Evolutionary conservation across 2,329 filamentous ascomycete genomes (phyloP), one percentile per base, ranked within the genome.

Genomic region (Madurella fahalii): DNA sequence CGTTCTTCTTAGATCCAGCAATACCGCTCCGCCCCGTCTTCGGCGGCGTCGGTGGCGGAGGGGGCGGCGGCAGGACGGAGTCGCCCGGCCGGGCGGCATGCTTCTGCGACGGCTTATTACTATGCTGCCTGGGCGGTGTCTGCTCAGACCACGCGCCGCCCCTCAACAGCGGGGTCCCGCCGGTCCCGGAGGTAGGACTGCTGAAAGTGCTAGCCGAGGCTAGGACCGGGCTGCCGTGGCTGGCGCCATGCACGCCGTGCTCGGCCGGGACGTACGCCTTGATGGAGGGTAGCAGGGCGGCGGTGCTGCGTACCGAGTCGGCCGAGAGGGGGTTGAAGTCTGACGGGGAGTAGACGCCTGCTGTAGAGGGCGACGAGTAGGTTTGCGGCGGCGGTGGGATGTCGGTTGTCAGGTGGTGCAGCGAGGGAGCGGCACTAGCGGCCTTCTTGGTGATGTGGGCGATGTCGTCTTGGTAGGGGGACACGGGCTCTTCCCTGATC

Each of bases 241-340:
- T 13, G 16, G 18, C 40, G 13, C 3, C 25, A 25, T 61, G 56
- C 15, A 60, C 52, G 50, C 61, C 62, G 64, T 71, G 61, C 16
- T 69, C 61, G 5, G 66, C 57, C 17, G 69, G 66, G n/a, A 65
- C 57, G 47, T 67, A 68, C 11, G 64, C 56, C 13, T 50, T 59
- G 60, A 59, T 64, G 42, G 56, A 45, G 1, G 62, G 64, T 2
- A 75, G 64, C 2, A 76, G 65, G 16, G 71, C 67, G 2, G 68
- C 65, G 2, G 64, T 68, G 53, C 71, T 73, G 15, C 61, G 61
- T 5, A 58, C 64, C 1, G 72, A 73, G 2, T 58, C 60, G 45
- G 61, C 61, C 2, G 63, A 63, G 41, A 60, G 51, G 8, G 62
- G 62, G 16, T 67, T 67, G 13, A 69, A 60, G 48, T 63, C 59